A percentile compares a stretch with the other conserved stretches of the same genome.
phyloP scores from a whole-genome alignment of 441 rosid species.

The Macaranga tanarius region DNA sequence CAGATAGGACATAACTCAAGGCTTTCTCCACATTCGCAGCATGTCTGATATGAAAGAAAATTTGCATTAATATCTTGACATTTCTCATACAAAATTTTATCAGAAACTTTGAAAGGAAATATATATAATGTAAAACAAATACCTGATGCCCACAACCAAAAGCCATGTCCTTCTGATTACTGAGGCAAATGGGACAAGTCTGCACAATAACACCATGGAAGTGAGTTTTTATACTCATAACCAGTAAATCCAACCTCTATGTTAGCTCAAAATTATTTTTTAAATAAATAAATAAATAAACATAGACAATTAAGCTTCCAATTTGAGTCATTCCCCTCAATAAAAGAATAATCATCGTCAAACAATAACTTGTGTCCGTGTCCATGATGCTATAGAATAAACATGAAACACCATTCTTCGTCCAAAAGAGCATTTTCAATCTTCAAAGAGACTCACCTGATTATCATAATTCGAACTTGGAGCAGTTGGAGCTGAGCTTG shows the following conservation, averaged over 20 bases:
- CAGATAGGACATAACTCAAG: constrained; percentile 77
- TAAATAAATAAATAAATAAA: background rate
- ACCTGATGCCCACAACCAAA: constrained; percentile 97
- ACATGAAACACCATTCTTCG: background rate
- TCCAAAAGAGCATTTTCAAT: background rate
- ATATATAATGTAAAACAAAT: background rate
- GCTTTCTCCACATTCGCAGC: constrained; percentile 81
- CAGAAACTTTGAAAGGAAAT: background rate
- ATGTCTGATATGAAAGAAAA: constrained; percentile 50
- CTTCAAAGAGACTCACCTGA: constrained; percentile 47
- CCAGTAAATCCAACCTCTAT: background rate
- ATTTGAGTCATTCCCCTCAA: too few species aligned
- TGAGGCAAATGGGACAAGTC: constrained; percentile 79
- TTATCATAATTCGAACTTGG: constrained; percentile 40
- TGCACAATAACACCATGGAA: constrained; percentile 22
- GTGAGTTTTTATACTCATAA: background rate
- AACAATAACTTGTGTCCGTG: background rate
- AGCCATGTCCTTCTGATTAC: constrained; percentile 68
- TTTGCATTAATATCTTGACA: background rate
- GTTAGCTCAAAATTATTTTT: too few species aligned
- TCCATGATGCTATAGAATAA: background rate
- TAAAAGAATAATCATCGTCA: background rate
- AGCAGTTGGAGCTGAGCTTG: constrained; percentile 49
- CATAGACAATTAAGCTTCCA: background rate
- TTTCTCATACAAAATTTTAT: background rate